Base-by-base conservation (phyloP, 805 yeast genomes). In the Candida nemodendra region DNA sequence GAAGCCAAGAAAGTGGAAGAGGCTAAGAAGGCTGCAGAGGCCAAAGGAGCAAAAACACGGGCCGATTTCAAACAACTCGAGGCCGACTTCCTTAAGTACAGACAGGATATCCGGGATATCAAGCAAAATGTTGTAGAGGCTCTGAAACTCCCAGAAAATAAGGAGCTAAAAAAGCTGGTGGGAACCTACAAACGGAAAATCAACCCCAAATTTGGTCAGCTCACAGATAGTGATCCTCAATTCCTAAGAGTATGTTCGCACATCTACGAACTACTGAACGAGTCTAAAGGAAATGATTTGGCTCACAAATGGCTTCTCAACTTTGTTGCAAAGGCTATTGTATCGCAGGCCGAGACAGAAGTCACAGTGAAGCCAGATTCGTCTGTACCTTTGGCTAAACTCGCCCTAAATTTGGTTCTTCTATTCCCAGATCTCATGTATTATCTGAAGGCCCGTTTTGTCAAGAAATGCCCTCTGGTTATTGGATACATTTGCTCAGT, bases 341-440 rank as follows among this genome's bases (percentile, higher is more conserved):
- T 93, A 1, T 78, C 84, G 18, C 99, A 93, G 63, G 91, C 97
- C 1, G 98, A 90, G 61, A 78, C 95, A 1, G 99, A 93, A 61
- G 90, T 88, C 7, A 72, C 84, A 12, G 95, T 85, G 0, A 76
- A 81, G 41, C 81, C 95, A 2, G 74, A 77, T 29, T 78, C 89
- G 3, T 85, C 96, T 0, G 53, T 84, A 7, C 95, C 99, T 0
- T 64, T 93, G 30, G 95, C 87, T 0, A 74, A 72, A 50, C 61
- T 91, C 23, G 66, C 91, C 0, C 54, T 76, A 13, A 66, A 69
- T 22, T 55, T 89, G 27, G 54, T 88, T 50, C 55, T 71, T 6
- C 28, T 57, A 18, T 68, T 66, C 32, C 72, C 74, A 1, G 79
- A 75, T 6, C 64, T 84, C 14, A 68, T 71, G 21, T 78, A 78